Evolutionary conservation across 2,329 filamentous ascomycete genomes (phyloP).

Genomic region (Cladobotryum mycophilum): DNA sequence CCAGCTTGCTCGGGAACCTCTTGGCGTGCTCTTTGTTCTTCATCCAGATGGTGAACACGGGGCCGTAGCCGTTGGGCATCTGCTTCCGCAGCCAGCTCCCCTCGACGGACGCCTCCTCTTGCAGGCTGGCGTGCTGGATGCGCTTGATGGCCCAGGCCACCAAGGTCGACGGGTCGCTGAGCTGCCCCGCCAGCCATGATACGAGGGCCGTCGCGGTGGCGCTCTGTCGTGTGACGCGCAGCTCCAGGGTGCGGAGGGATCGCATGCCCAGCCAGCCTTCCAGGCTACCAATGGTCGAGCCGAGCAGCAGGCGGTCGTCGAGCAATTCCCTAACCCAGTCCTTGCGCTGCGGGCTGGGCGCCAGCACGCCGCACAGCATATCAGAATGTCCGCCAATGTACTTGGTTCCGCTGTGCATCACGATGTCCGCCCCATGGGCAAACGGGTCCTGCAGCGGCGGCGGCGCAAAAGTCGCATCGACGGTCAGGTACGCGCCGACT

Average conservation of each 20-base stretch:
- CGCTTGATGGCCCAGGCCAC: slow-evolving; percentile 51
- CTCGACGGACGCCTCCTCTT: slow-evolving; percentile 52
- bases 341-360: slow-evolving; percentile 48
- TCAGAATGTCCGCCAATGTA: slow-evolving; percentile 96
- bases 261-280: slow-evolving; percentile 90
- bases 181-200: slow-evolving; percentile 56
- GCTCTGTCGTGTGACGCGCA: slow-evolving; percentile 74
- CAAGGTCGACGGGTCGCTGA: slow-evolving; percentile 31
- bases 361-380: slow-evolving; percentile 80
- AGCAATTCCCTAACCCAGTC: slow-evolving; percentile 57
- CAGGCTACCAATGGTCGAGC: slow-evolving; percentile 78
- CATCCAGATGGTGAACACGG: slow-evolving; percentile 75
- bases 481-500: slow-evolving; percentile 67
- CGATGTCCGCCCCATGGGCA: slow-evolving; percentile 68
- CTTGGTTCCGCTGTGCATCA: slow-evolving; percentile 93
- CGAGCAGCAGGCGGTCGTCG: slow-evolving; percentile 68
- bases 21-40: slow-evolving; percentile 55
- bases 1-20: slow-evolving; percentile 67
- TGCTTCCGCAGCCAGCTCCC: slow-evolving; percentile 71
- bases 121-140: slow-evolving; percentile 74
- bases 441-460: slow-evolving; percentile 88
- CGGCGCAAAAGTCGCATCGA: slow-evolving; percentile 90
- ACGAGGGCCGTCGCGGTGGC: slow-evolving; percentile 64
- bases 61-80: slow-evolving; percentile 87
- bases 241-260: slow-evolving; percentile 76